These are phyloP conservation scores for Tulasnella sp. DNA, from an alignment of 768 basidiomycete species.

Conservation along the genomic window DNA sequence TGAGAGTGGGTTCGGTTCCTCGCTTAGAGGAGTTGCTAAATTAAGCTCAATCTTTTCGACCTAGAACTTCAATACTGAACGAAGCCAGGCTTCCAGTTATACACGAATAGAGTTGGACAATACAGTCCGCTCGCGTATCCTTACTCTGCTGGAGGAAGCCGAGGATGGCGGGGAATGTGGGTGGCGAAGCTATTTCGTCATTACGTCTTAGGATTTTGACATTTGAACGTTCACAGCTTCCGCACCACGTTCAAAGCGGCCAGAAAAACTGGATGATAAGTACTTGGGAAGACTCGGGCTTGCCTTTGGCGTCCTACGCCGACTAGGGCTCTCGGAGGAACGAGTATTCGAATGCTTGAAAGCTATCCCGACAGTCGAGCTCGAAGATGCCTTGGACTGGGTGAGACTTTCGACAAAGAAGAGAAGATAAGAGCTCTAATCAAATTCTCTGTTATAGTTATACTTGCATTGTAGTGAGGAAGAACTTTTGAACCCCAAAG, in stretches of 20 bases:
- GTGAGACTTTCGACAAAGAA: constrained; percentile 50
- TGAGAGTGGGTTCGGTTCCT: constrained; percentile 59
- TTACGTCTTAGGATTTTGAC: constrained; percentile 27
- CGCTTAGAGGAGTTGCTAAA: background rate
- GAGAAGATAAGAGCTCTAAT: background rate
- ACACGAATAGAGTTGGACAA: constrained; percentile 66
- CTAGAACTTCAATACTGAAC: constrained; percentile 81
- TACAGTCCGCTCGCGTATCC: constrained; percentile 58
- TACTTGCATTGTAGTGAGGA: constrained; percentile 64
- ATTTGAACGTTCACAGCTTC: constrained; percentile 40
- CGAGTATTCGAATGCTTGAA: constrained; percentile 73
- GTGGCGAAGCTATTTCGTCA: constrained; percentile 20
- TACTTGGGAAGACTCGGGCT: constrained; percentile 68
- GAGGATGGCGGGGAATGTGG: constrained; percentile 22
- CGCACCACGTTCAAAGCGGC: constrained; percentile 38
- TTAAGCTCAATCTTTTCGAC: constrained; percentile 3
- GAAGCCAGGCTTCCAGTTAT: constrained; percentile 67
- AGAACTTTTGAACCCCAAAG: constrained; percentile 51
- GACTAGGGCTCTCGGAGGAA: constrained; percentile 73
- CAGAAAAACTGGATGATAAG: constrained; percentile 70
- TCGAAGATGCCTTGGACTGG: constrained; percentile 94
- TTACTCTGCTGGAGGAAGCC: constrained; percentile 51
- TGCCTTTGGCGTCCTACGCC: constrained; percentile 77
- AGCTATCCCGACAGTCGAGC: constrained; percentile 63
- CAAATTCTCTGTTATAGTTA: constrained; percentile 52